Conservation (phyloP, 2,329 filamentous ascomycete species). For the Aspergillus transmontanensis region DNA sequence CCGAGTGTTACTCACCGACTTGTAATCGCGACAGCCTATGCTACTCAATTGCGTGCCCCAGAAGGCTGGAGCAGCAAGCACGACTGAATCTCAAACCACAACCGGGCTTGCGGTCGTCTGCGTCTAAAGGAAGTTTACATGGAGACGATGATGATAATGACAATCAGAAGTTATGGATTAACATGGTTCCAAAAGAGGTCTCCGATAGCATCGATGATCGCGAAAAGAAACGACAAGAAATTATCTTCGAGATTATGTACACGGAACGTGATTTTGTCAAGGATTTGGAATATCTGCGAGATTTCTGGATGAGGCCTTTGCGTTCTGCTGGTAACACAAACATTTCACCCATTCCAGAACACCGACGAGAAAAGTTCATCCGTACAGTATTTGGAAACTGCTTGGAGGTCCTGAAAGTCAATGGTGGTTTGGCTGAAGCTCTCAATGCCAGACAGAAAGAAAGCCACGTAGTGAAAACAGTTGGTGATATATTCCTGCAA, state of each 20-base stretch:
- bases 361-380: constrained; percentile 86
- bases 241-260: constrained; percentile 98
- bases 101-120: constrained; percentile 75
- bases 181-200: constrained; percentile 93
- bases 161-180: constrained; percentile 99
- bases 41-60: constrained; percentile 96
- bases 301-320: constrained; percentile 97
- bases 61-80: constrained; percentile 91
- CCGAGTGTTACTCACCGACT: constrained; percentile 96
- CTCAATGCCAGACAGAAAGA: constrained; percentile 90
- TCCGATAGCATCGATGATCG: constrained; percentile 85
- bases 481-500: constrained; percentile 93
- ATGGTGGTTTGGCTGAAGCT: constrained; percentile 82
- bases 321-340: constrained; percentile 66
- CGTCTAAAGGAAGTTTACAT: constrained; percentile 72
- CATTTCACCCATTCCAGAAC: constrained; percentile 83
- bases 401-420: constrained; percentile 90
- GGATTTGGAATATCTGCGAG: constrained; percentile 92
- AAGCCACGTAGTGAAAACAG: constrained; percentile 79
- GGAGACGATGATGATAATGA: constrained; percentile 82
- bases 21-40: constrained; percentile 94
- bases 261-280: constrained; percentile 99
- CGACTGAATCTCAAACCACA: constrained; percentile 91
- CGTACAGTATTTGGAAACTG: constrained; percentile 95
- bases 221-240: constrained; percentile 96